Conservation (phyloP, 768 basidiomycete species). For the Cystofilobasidium ferigula region DNA sequence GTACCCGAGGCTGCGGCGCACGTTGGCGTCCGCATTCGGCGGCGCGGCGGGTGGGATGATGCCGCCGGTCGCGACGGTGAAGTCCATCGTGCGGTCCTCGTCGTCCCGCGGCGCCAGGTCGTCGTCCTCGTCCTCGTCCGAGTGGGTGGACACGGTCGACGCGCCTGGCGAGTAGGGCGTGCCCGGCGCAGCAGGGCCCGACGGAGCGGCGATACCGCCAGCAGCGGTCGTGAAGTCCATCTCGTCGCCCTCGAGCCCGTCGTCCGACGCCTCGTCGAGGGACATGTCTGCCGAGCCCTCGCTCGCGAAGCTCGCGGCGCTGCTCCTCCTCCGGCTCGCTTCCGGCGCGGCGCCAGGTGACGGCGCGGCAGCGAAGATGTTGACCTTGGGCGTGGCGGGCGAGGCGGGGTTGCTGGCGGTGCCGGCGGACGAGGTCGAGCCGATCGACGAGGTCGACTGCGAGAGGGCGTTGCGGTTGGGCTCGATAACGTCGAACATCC, state of each 20-base stretch:
- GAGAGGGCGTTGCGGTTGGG: not conserved
- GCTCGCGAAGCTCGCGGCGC: conserved; percentile 9
- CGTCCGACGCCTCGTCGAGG: conserved; percentile 14
- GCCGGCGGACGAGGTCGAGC: not conserved
- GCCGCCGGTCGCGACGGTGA: conserved; percentile 38
- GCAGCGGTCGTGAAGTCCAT: conserved; percentile 2
- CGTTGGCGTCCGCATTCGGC: conserved; percentile 29
- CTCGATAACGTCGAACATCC: not conserved
- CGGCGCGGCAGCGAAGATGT: not conserved
- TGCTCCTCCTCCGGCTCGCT: conserved; percentile 9
- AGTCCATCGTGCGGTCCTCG: conserved; percentile 36
- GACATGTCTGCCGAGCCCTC: conserved; percentile 31
- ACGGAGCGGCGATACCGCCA: not conserved
- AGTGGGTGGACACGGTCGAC: conserved; percentile 15
- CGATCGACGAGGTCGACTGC: not conserved
- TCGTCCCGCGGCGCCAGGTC: conserved; percentile 24
- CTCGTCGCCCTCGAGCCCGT: conserved; percentile 4
- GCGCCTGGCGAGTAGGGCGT: conserved; percentile 18
- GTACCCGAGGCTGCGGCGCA: conserved; percentile 35
- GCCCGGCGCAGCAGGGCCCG: not conserved
- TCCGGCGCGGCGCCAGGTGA: not conserved
- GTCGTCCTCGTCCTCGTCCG: conserved; percentile 28
- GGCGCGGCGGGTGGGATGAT: conserved; percentile 35
- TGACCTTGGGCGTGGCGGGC: not conserved
- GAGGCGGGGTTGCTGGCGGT: not conserved